Base-by-base conservation (phyloP, 805 yeast genomes). In the Yarrowia keelungensis region DNA sequence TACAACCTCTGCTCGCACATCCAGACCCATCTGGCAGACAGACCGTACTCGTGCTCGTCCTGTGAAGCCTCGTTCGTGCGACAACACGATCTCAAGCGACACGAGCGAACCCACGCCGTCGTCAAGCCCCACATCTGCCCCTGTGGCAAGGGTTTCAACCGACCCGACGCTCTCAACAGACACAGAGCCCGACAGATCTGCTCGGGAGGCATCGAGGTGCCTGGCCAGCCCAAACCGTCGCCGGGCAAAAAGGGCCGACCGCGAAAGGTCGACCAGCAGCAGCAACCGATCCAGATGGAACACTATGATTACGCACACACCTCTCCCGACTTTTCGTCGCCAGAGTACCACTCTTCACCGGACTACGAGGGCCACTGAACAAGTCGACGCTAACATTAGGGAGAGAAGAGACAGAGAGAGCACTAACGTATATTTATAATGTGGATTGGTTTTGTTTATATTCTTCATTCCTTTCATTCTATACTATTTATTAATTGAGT, bases 1-100 rank as follows among this genome's bases (percentile, higher is more conserved):
- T 96, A 96, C 78, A 95, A 95, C 75, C 91, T 92, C 12, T 82
- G 98, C 71, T 91, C 97, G 0, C 99, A 95, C 77, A 93, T 95
- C 69, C 99, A 95, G 77, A 95, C 99, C 0, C 99, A 95, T 81
- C 79, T 95, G 62, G 88, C 94, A 76, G 99, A 96, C 77, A 82
- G 98, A 71, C 99, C 99, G 0, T 94, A 91, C 78, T 81, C 84
- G 0, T 95, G 99, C 79, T 82, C 81, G 47, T 72, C 71, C 53
- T 95, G 99, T 78, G 84, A 86, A 4, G 91, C 93, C 73, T 85
- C 91, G 46, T 95, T 95, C 80, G 99, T 95, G 32, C 84, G 99
- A 71, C 97, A 94, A 71, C 99, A 95, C 76, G 99, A 95, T 79
- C 82, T 95, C 73, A 86, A 91, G 70, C 85, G 99, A 70, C 99